Conservation (phyloP, 495 filamentous ascomycete species). For the Talaromyces ruber region DNA sequence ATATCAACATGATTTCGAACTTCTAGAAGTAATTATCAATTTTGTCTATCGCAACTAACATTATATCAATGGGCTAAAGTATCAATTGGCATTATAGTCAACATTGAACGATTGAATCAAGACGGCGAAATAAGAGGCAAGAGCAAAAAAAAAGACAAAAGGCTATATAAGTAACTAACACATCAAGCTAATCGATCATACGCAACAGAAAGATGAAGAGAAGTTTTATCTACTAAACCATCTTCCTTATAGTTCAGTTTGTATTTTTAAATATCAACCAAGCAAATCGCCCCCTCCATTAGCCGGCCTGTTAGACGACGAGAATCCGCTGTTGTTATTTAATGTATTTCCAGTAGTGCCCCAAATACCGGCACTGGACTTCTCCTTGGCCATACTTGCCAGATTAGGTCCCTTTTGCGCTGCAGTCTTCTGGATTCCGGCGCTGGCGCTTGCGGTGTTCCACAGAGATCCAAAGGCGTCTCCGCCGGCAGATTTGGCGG, state of each 20-base stretch:
- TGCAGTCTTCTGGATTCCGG: slow-evolving; percentile 69
- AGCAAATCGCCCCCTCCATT: slow-evolving; percentile 50
- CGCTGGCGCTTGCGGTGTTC: slow-evolving; percentile 65
- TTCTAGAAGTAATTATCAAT: not conserved
- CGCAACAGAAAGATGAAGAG: not conserved
- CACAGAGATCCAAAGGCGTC: slow-evolving; percentile 89
- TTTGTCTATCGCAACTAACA: not conserved
- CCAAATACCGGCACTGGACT: slow-evolving; percentile 91
- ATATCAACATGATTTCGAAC: too few species aligned
- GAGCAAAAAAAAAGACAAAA: not conserved
- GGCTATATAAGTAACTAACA: not conserved
- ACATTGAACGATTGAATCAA: not conserved
- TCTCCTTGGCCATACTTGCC: slow-evolving; percentile 91
- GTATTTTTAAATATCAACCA: slow-evolving; percentile 30
- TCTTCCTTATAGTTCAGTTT: not conserved
- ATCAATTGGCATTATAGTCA: not conserved
- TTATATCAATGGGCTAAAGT: not conserved
- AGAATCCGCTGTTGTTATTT: slow-evolving; percentile 1
- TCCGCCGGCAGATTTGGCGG: slow-evolving; percentile 48
- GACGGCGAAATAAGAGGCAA: not conserved
- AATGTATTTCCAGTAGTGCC: slow-evolving; percentile 40
- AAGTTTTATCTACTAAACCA: not conserved
- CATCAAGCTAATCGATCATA: not conserved
- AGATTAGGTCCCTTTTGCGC: slow-evolving; percentile 65
- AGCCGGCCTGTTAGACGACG: slow-evolving; percentile 14